Evolutionary conservation across 169 alveolate genomes (phyloP), one percentile per base, ranked within the genome.

Genomic region (Eimeria falciformis): DNA sequence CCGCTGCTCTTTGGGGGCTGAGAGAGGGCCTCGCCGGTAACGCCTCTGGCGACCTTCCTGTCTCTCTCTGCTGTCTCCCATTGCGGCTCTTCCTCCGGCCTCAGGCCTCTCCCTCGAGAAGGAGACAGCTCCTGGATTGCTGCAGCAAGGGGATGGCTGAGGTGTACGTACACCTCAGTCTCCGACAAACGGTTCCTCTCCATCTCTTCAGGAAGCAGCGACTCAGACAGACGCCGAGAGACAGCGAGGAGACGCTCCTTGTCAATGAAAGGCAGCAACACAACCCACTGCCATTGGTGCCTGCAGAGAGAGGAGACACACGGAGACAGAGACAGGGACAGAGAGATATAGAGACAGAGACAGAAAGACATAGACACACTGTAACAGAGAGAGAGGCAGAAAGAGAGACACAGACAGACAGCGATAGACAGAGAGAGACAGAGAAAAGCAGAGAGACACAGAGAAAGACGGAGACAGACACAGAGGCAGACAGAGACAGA

Each of bases 261-360:
- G 69, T 94, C 95, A 25, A 95, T 94, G 77, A 95, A 95, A 40
- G 96, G 96, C 47, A 95, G 93, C 68, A 95, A 33, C 53, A 91
- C 92, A 25, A 94, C 95, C 90, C 94, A 92, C 87, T 95, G 95
- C 96, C 96, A 95, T 69, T 81, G 92, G 68, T 62, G 25, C 75
- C 94, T 90, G 58, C 43, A 58, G 18, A 29, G 11, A 77, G 69
- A 43, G n/a, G n/a, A n/a, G n/a, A n/a, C n/a, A n/a, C n/a, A n/a
- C n/a, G n/a, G n/a, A n/a, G n/a, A n/a, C n/a, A n/a, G n/a, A n/a
- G n/a, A n/a, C n/a, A n/a, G n/a, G n/a, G n/a, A n/a, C n/a, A n/a
- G n/a, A n/a, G n/a, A n/a, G n/a, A n/a, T n/a, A n/a, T n/a, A n/a
- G n/a, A n/a, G n/a, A n/a, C n/a, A n/a, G n/a, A n/a, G n/a, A n/a